phyloP scores from a whole-genome alignment of 2,329 filamentous ascomycete species.

The Arthrobotrys iridis region DNA sequence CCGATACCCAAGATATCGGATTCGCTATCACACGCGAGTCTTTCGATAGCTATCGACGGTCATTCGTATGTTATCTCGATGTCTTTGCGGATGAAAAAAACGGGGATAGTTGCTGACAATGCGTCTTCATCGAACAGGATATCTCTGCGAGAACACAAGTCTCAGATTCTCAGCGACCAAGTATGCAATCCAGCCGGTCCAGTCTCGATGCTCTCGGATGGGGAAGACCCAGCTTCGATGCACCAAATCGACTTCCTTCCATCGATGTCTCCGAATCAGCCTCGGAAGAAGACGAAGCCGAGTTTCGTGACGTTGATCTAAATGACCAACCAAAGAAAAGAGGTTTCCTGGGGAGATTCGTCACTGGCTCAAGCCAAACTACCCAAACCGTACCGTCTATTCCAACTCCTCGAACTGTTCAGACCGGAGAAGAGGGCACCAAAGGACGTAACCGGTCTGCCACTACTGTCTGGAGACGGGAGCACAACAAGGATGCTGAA shows the following conservation, averaged over 20 bases:
- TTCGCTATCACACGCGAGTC: slow-evolving; percentile 97
- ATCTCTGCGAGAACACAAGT: slow-evolving; percentile 88
- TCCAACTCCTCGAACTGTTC: background rate
- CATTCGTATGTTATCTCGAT: slow-evolving; percentile 76
- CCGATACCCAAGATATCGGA: slow-evolving; percentile 68
- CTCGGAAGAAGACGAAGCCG: slow-evolving; percentile 70
- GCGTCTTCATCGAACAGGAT: slow-evolving; percentile 70
- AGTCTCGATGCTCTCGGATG: slow-evolving; percentile 56
- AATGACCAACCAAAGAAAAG: slow-evolving; percentile 83
- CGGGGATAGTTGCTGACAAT: background rate
- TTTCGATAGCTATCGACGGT: slow-evolving; percentile 94
- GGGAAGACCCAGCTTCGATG: slow-evolving; percentile 78
- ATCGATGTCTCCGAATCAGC: slow-evolving; percentile 66
- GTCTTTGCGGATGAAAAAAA: background rate
- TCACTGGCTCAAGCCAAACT: slow-evolving; percentile 58
- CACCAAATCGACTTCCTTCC: slow-evolving; percentile 72
- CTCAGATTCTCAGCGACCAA: slow-evolving; percentile 63
- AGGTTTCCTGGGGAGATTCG: slow-evolving; percentile 82
- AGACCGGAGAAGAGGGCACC: slow-evolving; percentile 10
- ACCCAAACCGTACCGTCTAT: background rate
- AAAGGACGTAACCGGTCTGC: slow-evolving; percentile 38
- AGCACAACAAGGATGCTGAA: slow-evolving; percentile 48
- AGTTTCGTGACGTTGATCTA: slow-evolving; percentile 89
- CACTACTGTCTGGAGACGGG: slow-evolving; percentile 45
- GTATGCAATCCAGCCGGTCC: slow-evolving; percentile 65